Base-by-base conservation (phyloP, 1,284 basidiomycete genomes). In the Irpex sp. region DNA sequence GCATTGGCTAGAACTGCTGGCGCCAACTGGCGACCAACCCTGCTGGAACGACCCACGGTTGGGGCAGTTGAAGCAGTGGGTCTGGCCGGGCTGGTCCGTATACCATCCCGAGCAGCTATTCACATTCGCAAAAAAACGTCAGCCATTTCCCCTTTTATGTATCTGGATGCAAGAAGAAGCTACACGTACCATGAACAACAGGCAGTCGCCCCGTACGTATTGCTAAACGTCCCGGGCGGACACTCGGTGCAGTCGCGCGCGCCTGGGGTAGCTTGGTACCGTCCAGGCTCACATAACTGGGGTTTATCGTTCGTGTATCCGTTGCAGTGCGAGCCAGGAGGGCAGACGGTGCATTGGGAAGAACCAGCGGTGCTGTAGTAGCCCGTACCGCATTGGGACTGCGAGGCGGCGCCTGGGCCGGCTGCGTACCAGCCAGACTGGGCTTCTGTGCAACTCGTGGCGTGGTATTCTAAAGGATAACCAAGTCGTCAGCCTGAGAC, bases 51-150 rank as follows among this genome's bases (percentile, higher is more conserved):
- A 9, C 21, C 68, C 67, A 10, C 54, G 56, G 49, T 66, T 63
- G 8, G 67, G 67, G 55, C 67, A 68, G 33, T 63, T 57, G 61
- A 64, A 65, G 60, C 65, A 67, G 59, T 67, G 66, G 7, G 65
- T 64, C 58, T 68, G 67, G 2, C 63, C 61, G 1, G 63, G 60
- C 56, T 66, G 61, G 8, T 64, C 64, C 14, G 42, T 67, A 48
- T 68, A 70, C 58, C 66, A 70, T 8, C 67, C 68, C 12, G 67
- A 63, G 57, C 68, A 69, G 58, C 67, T 68, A 36, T 23, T 33
- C 7, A 33, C 28, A 33, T 33, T 2, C 6, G 2, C 28, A 33
- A 5, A 33, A 33, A 33, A 33, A 33, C 28, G 28, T 33, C 28
- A 33, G 28, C 28, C 28, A 28, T 5, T 28, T 28, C 28, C 6